Conservation (phyloP, 2,329 filamentous ascomycete genomes). For the Penicillium brasilianum region DNA sequence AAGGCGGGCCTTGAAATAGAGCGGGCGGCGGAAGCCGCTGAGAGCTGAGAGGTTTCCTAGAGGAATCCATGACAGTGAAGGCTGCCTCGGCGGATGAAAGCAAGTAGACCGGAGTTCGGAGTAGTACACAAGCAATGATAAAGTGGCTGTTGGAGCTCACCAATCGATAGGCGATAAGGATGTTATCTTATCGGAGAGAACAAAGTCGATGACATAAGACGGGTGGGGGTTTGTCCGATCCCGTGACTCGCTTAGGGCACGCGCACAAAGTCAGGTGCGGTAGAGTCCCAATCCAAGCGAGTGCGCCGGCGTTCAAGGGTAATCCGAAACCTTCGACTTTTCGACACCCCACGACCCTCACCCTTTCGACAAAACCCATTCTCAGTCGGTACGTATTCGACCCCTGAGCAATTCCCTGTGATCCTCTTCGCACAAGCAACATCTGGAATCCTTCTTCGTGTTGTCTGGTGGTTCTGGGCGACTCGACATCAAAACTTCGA, state of each 20-base stretch:
- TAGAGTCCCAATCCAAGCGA: slow-evolving; percentile 40
- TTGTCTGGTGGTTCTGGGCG: slow-evolving; percentile 8
- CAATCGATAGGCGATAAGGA: slow-evolving; percentile 13
- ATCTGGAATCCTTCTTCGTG: slow-evolving; percentile 25
- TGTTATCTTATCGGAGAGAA: neutral
- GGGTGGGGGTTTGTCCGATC: slow-evolving; percentile 33
- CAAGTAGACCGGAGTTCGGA: neutral
- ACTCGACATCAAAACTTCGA: slow-evolving; percentile 12
- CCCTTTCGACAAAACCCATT: slow-evolving; percentile 44
- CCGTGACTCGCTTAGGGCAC: slow-evolving; percentile 49
- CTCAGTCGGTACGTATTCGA: slow-evolving; percentile 47
- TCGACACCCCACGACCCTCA: slow-evolving; percentile 46
- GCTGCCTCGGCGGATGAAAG: neutral
- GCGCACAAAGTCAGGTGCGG: slow-evolving; percentile 48
- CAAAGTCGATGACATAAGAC: slow-evolving; percentile 8
- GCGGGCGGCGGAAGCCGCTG: slow-evolving; percentile 72
- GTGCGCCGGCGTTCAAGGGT: slow-evolving; percentile 42
- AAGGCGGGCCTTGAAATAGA: slow-evolving; percentile 80
- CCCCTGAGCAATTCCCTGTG: slow-evolving; percentile 11
- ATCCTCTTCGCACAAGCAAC: slow-evolving; percentile 7
- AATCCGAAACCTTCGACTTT: slow-evolving; percentile 47
- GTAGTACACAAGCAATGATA: neutral
- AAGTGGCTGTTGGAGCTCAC: neutral
- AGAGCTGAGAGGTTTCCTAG: slow-evolving; percentile 37
- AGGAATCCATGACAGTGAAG: slow-evolving; percentile 30